Base-by-base conservation (phyloP, 805 yeast species). In the Torulaspora franciscae region DNA sequence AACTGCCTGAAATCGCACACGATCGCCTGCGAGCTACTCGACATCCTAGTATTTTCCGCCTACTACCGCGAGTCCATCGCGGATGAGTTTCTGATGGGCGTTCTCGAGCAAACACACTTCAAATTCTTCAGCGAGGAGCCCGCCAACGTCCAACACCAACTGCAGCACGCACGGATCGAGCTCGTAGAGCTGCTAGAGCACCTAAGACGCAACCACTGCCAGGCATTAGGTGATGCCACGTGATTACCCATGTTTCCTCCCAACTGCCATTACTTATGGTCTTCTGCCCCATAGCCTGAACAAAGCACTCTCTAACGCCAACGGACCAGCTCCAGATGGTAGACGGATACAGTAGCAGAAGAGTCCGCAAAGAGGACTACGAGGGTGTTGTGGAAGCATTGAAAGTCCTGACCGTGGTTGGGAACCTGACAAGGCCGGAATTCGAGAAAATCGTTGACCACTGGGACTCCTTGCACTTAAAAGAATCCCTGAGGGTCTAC, bases 371-470 rank as follows among this genome's bases (percentile, higher is more conserved):
- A 6, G 54, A 69, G 0, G 97, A 90, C 64, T 81, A 73, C 61
- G 63, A 68, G 28, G 75, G 77, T n/a, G 82, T 81, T 7, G 67
- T 83, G 22, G 75, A 75, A 25, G 80, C 86, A 0, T 69, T 93
- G 37, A 64, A 71, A 9, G 85, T 76, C 3, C 72, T 91, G 51
- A 93, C 98, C 8, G 78, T 85, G 0, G 96, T 93, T 4, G 99
- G 98, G 0, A 73, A 76, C 5, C 74, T 93, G 25, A 60, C 81
- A 2, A 49, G 59, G 19, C 67, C 62, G 7, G 66, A 73, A 45
- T 91, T 84, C 62, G 58, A 58, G 2, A 66, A 66, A 4, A 73
- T 80, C 26, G 62, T 84, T 29, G 69, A 70, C 22, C 72, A 76
- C 52, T 88, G 96, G 95, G 56, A 69, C 19, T 47, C 70, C 1